phyloP scores from a whole-genome alignment of 2,329 filamentous ascomycete genomes.

The Sarocladiaceae sp. region DNA sequence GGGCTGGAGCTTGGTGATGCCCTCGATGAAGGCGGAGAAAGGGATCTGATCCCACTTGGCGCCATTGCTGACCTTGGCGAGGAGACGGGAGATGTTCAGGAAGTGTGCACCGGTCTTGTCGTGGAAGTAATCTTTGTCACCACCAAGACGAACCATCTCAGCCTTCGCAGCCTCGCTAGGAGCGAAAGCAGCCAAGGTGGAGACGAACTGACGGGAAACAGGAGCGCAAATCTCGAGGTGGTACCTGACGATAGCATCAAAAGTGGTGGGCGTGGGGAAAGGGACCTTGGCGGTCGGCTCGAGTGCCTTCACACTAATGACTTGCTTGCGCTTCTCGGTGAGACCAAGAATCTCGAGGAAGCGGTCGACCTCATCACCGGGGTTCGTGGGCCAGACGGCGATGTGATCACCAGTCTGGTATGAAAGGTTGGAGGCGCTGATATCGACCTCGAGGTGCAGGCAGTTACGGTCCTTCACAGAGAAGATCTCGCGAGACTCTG shows the following conservation, averaged over 20 bases:
- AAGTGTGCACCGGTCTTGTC: slow-evolving; percentile 76
- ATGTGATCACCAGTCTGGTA: slow-evolving; percentile 98
- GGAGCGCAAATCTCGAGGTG: slow-evolving; percentile 96
- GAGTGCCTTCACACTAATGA: slow-evolving; percentile 84
- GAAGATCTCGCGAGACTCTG: slow-evolving; percentile 88
- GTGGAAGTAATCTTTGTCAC: slow-evolving; percentile 94
- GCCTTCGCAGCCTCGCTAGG: slow-evolving; percentile 80
- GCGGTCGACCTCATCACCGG: slow-evolving; percentile 86
- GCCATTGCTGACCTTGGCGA: slow-evolving; percentile 68
- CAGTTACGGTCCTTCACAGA: slow-evolving; percentile 88
- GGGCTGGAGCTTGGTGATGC: slow-evolving; percentile 89
- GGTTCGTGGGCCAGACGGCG: slow-evolving; percentile 94
- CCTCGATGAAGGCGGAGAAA: slow-evolving; percentile 93
- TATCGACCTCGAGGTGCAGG: slow-evolving; percentile 91
- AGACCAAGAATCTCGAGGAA: slow-evolving; percentile 79
- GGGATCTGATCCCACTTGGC: slow-evolving; percentile 80
- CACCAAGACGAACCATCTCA: slow-evolving; percentile 83
- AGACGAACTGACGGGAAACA: slow-evolving; percentile 92
- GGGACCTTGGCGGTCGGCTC: slow-evolving; percentile 96
- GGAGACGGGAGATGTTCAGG: slow-evolving; percentile 84
- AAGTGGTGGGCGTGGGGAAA: slow-evolving; percentile 95
- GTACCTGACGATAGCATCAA: slow-evolving; percentile 88
- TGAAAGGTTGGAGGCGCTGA: slow-evolving; percentile 80
- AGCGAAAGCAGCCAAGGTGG: slow-evolving; percentile 82
- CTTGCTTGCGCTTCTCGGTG: slow-evolving; percentile 69